These are phyloP conservation scores for Aciculoconidium aculeatum DNA, from an alignment of 805 yeast species.

Conservation along the genomic window DNA sequence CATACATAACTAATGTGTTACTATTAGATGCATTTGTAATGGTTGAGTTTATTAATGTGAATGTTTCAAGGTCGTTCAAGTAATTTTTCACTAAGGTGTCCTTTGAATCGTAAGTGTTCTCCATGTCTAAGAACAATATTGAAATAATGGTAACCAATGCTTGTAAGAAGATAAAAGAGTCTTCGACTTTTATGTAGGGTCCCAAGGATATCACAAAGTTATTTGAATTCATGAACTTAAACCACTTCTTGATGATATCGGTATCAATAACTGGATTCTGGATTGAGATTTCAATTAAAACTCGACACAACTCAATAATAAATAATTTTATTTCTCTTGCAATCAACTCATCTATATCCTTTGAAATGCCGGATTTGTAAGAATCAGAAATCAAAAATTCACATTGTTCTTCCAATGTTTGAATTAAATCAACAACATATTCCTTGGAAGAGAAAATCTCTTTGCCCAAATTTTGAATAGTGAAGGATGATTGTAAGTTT, in stretches of 20 bases:
- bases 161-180: conserved; percentile 31
- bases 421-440: conserved; percentile 18
- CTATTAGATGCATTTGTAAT: conserved; percentile 29
- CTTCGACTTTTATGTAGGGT: conserved; percentile 20
- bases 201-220: conserved; percentile 22
- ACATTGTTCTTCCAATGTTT: conserved; percentile 10
- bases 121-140: conserved; percentile 51
- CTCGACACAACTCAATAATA: conserved; percentile 30
- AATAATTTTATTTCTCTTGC: conserved; percentile 26
- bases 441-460: conserved; percentile 30
- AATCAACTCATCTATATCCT: conserved; percentile 15
- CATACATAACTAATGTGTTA: conserved; percentile 50
- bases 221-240: conserved; percentile 38
- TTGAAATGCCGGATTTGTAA: conserved; percentile 11
- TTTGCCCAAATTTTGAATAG: conserved; percentile 32
- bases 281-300: conserved; percentile 33
- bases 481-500: conserved; percentile 15
- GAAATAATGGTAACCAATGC: conserved; percentile 45
- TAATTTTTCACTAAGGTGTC: conserved; percentile 9
- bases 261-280: conserved; percentile 30
- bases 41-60: conserved; percentile 35
- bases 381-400: conserved; percentile 7
- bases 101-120: conserved; percentile 35
- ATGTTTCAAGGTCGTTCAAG: conserved; percentile 26
- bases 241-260: conserved; percentile 47